Base-by-base conservation (phyloP, 2,329 filamentous ascomycete genomes). In the Coleophoma crateriformis region DNA sequence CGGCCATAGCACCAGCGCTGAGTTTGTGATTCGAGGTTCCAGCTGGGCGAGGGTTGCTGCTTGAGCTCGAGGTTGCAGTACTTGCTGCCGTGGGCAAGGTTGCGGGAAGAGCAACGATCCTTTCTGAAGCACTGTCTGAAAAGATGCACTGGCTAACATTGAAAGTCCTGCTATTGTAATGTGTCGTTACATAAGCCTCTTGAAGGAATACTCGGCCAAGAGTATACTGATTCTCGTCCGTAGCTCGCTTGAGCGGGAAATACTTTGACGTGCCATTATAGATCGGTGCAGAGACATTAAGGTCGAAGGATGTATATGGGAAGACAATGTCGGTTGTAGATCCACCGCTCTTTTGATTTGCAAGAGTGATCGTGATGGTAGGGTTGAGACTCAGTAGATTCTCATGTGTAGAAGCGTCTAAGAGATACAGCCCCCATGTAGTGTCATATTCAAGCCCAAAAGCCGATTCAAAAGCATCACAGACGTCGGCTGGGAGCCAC, bases 371-470 rank as follows among this genome's bases (percentile, higher is more conserved):
- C 4, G 62, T 64, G 1, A 68, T 51, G 37, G 52, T 62, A 2
- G 63, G 58, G 38, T 67, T 63, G 12, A 58, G 38, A 4, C 50
- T 44, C 2, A 57, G 27, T 3, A 70, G 58, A 2, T 42, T 46
- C 1, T 52, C 20, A 46, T 67, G 65, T 10, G 56, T 53, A 1
- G 54, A 51, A 2, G 54, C 49, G 39, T 61, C 63, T 1, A 71
- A 40, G 7, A 64, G 53, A 48, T 70, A 70, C 0, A 62, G 57
- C 6, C 60, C 51, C 1, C 54, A 50, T 5, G 51, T 56, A 2
- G 49, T 44, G 45, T 70, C 58, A 43, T 59, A 62, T 3, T 51
- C 57, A 5, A 70, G 55, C 1, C 58, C 59, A 46, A 70, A 69
- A 4, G 62, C 60, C 15, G 47, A 50, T 47, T 66, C 66, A 41